Base-by-base conservation (phyloP, 345 rosid genomes). In the Brassica carinata region DNA sequence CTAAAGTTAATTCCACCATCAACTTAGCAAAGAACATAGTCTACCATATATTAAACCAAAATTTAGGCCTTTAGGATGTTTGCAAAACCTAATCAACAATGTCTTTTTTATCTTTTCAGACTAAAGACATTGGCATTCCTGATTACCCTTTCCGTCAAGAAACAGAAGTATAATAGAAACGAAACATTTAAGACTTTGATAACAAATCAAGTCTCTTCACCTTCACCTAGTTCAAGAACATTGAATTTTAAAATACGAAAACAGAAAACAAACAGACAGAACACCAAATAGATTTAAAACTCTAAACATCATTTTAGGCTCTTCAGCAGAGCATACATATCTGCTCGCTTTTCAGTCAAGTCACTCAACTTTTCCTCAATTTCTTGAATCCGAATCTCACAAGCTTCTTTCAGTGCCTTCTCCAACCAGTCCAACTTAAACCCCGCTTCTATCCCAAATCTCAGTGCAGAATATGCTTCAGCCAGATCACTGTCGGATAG, bases 381-480 rank as follows among this genome's bases (percentile, higher is more conserved):
- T 23, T 43, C 72, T 40, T 68, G 62, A 13, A 64, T 18, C 71
- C 13, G 36, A n/a, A 62, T 30, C 78, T 30, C 63, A 64, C 23
- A n/a, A 38, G 64, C 64, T 1, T 66, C 69, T 19, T 72, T 61
- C 2, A 73, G 6, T 38, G 67, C 67, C 23, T 13, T 9, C 67
- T 73, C 59, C 51, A 72, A 40, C 82, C 78, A 67, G 8, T 73
- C 64, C 64, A 79, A 13, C 10, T 59, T 58, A n/a, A 73, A 68
- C 0, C 82, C 78, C 0, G 33, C 71, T 18, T 14, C 2, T n/a
- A 9, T 45, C 8, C 67, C 3, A 65, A 58, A 33, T 1, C 8
- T 14, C 13, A 79, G 36, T 2, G 51, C 33, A 45, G 51, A 33
- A 17, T 67, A 26, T 18, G 75, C 73, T 1, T 58, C 77, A 1